Evolutionary conservation across 345 rosid genomes (phyloP), one percentile per base, ranked within the genome.

Genomic region (Syzygium jambos): DNA sequence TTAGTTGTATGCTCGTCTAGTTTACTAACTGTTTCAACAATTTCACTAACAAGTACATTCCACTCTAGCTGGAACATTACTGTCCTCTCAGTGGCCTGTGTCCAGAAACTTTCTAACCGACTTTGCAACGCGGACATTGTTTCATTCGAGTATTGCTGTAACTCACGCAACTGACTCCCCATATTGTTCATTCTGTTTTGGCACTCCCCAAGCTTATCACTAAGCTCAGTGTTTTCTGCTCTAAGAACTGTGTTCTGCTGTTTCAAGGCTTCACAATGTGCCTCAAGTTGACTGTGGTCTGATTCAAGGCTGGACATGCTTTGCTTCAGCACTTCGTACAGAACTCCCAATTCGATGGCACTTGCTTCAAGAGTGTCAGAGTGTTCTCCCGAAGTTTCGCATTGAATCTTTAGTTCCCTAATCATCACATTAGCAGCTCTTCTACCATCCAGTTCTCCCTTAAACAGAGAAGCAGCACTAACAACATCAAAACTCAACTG

Each of bases 241-340:
- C 93, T 85, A 38, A 93, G 92, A 86, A 87, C 87, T 73, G 77
- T 87, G 88, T 90, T 93, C 87, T 91, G 89, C 88, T 80, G 90
- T 90, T 89, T 92, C 84, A 92, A 85, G 85, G 90, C 89, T 88
- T 94, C 95, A 92, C 82, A 88, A 17, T 87, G 91, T 90, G 85
- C 84, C 91, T 91, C 93, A 86, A 95, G 93, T 90, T 94, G 93
- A 57, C 51, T 87, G 84, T 89, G 93, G 86, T 89, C 91, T 54
- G 88, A 92, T 56, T 93, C 91, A 89, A 93, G 55, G 86, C 34
- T 90, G 87, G 15, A 89, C 17, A 91, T 85, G 56, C 93, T 92
- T 85, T 93, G 93, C 92, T 92, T 96, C 80, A 90, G 65, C 86
- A 90, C 95, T 92, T 95, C 98, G 88, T 89, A 91, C 55, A 92